Conservation (phyloP, 2,329 filamentous ascomycete genomes). For the Colletotrichum cordylinicola region DNA sequence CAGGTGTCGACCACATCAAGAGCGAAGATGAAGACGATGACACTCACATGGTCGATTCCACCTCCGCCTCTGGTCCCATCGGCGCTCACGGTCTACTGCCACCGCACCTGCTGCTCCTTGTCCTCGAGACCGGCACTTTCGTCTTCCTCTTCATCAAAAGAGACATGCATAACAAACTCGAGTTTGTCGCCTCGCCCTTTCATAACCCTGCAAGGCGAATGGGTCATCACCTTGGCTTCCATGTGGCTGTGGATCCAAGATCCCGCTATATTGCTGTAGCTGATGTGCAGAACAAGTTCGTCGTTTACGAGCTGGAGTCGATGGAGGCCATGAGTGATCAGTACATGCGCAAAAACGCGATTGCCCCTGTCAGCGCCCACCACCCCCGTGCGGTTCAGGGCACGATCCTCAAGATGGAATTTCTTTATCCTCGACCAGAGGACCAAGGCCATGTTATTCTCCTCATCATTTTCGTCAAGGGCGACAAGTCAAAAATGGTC, state of each 20-base stretch:
- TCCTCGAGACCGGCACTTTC: conserved; percentile 74
- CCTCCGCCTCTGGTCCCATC: conserved; percentile 8
- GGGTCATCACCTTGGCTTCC: conserved; percentile 62
- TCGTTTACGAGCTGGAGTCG: conserved; percentile 73
- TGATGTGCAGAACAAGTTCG: conserved; percentile 72
- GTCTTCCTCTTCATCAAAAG: conserved; percentile 76
- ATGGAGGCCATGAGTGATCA: conserved; percentile 56
- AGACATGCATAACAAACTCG: conserved; percentile 47
- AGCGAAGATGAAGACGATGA: conserved; percentile 43
- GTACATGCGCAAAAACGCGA: conserved; percentile 47
- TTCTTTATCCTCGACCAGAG: conserved; percentile 73
- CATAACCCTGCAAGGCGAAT: conserved; percentile 60
- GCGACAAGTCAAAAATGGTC: conserved; percentile 56
- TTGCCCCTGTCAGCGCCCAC: conserved; percentile 63
- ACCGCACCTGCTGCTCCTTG: conserved; percentile 81
- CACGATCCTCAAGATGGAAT: conserved; percentile 85
- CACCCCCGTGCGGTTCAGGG: conserved; percentile 63
- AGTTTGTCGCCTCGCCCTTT: conserved; percentile 67
- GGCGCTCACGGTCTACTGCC: conserved; percentile 50
- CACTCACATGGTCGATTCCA: conserved; percentile 37
- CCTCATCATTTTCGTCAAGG: conserved; percentile 64
- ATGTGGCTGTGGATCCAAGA: conserved; percentile 79
- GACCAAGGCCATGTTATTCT: conserved; percentile 79
- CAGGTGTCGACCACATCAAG: conserved; percentile 34
- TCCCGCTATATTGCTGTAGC: conserved; percentile 73